Base-by-base conservation (phyloP, 1,284 basidiomycete species). In the Melampsora larici-populina region DNA sequence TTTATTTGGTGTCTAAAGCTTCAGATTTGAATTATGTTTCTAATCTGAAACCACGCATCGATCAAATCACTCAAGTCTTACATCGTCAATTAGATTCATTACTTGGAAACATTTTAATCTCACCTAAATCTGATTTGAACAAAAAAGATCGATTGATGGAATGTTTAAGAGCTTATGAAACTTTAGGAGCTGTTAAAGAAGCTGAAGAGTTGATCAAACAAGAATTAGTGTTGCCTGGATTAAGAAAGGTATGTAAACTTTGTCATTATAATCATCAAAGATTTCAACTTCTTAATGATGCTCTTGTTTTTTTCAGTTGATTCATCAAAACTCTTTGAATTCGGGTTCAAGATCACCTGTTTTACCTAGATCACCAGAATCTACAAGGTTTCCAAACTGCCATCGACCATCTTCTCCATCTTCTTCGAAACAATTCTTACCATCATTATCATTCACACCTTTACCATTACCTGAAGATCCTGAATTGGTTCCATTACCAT, bases 121-220 rank as follows among this genome's bases (percentile, higher is more conserved):
- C 55, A 46, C 74, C 65, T 33, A 65, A 64, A 60, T 68, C 65
- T 36, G 66, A 76, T 69, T 24, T 26, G 15, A 51, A 48, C 24
- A 68, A 55, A 24, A 69, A 33, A 55, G 66, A 76, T 26, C 51
- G 65, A 36, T 31, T 76, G 18, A 46, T 76, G 18, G 74, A 76
- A 60, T 76, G 66, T 76, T 55, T 76, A 13, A 69, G 74, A 69
- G 74, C 74, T 48, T 76, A 76, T 36, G 65, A 68, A 5, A 62
- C 74, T 36, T 58, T 76, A 29, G 74, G 74, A 21, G 74, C 51
- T 18, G 43, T 69, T 40, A 21, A 46, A 51, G 24, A 40, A 69
- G 74, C 74, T 26, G 74, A 76, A 49, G 74, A 76, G 43, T 43
- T 76, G 17, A 76, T 76, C 36, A 76, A 76, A 46, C 65, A 51